Evolutionary conservation across 2,329 filamentous ascomycete genomes (phyloP).

Genomic region (Botryotinia calthae): DNA sequence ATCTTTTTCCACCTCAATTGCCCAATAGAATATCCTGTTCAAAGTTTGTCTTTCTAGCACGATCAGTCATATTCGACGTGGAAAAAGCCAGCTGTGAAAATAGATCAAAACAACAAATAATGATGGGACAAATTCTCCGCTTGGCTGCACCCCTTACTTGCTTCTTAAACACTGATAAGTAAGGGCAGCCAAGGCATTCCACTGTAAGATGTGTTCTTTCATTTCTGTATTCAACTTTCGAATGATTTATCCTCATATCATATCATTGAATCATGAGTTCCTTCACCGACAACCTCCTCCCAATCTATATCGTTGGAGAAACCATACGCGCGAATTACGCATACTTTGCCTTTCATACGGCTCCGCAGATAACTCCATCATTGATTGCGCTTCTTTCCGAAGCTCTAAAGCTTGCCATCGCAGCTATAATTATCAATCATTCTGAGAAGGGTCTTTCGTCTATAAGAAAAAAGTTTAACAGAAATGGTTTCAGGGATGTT

Average conservation of each 20-base stretch:
- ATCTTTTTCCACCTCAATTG: not conserved
- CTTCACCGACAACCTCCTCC: constrained; percentile 16
- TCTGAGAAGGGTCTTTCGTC: constrained; percentile 18
- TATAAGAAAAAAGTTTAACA: not conserved
- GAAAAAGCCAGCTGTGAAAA: not conserved
- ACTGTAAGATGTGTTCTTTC: not conserved
- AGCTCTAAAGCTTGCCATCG: constrained; percentile 26
- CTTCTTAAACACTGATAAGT: not conserved
- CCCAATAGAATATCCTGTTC: not conserved
- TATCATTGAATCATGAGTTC: constrained; percentile 13
- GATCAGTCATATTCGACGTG: not conserved
- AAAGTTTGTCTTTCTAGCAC: not conserved
- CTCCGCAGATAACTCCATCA: constrained; percentile 27
- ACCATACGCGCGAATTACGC: constrained; percentile 31
- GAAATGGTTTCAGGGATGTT: constrained; percentile 20
- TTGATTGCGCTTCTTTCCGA: constrained; percentile 28
- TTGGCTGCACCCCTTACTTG: not conserved
- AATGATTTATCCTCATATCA: not conserved
- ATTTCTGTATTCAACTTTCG: not conserved
- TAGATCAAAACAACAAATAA: constrained; percentile 7
- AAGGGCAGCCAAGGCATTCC: not conserved
- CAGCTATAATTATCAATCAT: constrained; percentile 23
- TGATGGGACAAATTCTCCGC: not conserved
- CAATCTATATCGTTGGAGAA: constrained; percentile 23
- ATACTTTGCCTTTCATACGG: constrained; percentile 29